Evolutionary conservation across 352 stramenopile genomes (phyloP).

Genomic region (Halophytophthora batemanensis): DNA sequence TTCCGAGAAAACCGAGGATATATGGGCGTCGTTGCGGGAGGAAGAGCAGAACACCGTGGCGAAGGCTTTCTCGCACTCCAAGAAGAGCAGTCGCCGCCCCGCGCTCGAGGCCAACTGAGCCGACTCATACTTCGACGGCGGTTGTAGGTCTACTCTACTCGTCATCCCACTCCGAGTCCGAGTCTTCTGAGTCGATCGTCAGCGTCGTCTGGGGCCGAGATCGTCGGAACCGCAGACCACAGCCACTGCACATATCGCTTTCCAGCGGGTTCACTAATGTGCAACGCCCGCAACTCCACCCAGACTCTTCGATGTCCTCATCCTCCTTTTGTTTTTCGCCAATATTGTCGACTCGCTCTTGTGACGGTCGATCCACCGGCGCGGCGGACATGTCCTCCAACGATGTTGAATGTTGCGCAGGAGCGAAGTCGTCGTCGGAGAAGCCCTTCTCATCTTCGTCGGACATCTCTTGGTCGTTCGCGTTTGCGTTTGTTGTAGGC

Average conservation of each 20-base stretch:
- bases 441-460: slow-evolving; percentile 30
- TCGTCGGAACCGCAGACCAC: slow-evolving; percentile 62
- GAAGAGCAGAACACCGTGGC: slow-evolving; percentile 26
- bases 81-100: neutral
- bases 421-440: slow-evolving; percentile 16
- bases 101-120: slow-evolving; percentile 1
- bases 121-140: neutral
- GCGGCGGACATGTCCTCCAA: neutral
- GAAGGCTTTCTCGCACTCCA: slow-evolving; percentile 24
- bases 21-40: slow-evolving; percentile 27
- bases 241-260: slow-evolving; percentile 61
- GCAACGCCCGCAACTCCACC: slow-evolving; percentile 76
- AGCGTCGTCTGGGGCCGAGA: slow-evolving; percentile 39
- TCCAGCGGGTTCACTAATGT: slow-evolving; percentile 68
- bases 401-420: neutral
- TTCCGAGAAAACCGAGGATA: slow-evolving; percentile 35
- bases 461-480: slow-evolving; percentile 16
- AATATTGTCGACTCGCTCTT: slow-evolving; percentile 3
- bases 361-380: neutral
- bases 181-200: slow-evolving; percentile 48
- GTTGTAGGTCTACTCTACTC: slow-evolving; percentile 14
- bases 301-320: slow-evolving; percentile 14
- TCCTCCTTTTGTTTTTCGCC: slow-evolving; percentile 52
- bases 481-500: slow-evolving; percentile 14
- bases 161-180: slow-evolving; percentile 42